These are phyloP conservation scores for Ogataea philodendri DNA, from an alignment of 805 yeast genomes.

Conservation along the genomic window DNA sequence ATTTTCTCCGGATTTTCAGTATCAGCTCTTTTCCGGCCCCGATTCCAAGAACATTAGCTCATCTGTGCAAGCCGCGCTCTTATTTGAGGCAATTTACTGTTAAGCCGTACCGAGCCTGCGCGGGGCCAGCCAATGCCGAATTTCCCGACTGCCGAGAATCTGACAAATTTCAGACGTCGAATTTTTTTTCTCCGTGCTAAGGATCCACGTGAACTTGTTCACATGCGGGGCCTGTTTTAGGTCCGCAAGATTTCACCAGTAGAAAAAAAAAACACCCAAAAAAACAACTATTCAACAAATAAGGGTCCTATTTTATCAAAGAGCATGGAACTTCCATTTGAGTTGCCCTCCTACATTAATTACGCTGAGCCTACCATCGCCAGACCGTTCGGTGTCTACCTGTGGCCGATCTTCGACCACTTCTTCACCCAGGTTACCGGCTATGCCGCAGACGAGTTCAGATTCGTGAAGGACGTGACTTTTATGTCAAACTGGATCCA, in stretches of 20 bases:
- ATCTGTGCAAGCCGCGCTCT: constrained; percentile 1
- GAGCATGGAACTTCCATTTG: constrained; percentile 13
- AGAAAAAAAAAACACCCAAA: constrained; percentile 6
- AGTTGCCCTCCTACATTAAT: constrained; percentile 26
- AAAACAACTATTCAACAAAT: constrained; percentile 5
- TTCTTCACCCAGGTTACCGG: constrained; percentile 46
- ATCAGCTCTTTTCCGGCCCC: constrained; percentile 2
- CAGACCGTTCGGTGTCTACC: constrained; percentile 52
- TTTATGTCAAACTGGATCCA: constrained; percentile 65
- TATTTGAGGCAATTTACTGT: constrained; percentile 2
- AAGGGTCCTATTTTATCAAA: constrained; percentile 2
- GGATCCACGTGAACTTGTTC: constrained; percentile 1
- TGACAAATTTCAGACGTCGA: too few species aligned
- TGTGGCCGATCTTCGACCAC: constrained; percentile 66
- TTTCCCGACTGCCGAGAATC: constrained; percentile 6
- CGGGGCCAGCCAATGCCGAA: too few species aligned
- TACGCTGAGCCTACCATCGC: constrained; percentile 30
- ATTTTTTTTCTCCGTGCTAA: not conserved
- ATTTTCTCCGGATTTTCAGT: too few species aligned
- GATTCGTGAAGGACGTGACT: constrained; percentile 62
- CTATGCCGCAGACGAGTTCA: constrained; percentile 63
- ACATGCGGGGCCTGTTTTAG: too few species aligned
- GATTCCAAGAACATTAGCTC: not conserved
- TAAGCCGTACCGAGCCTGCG: too few species aligned
- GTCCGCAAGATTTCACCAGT: too few species aligned